These are phyloP conservation scores for Penicillium olsonii DNA, from an alignment of 2,329 filamentous ascomycete species.

Conservation along the genomic window DNA sequence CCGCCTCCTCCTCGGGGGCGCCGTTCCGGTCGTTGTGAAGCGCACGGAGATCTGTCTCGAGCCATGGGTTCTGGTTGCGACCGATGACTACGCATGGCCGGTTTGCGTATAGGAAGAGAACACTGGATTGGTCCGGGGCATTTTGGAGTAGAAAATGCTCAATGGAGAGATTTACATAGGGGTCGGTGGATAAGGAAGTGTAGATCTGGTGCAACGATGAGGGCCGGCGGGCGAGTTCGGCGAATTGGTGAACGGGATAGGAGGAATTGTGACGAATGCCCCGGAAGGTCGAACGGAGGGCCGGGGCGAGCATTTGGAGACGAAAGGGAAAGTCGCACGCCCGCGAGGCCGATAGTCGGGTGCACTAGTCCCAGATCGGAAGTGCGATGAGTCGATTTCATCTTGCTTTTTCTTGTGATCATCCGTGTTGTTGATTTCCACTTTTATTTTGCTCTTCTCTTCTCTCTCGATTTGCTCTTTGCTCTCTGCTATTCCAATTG, in stretches of 20 bases:
- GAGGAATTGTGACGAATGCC: constrained; percentile 33
- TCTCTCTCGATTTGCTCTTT: constrained; percentile 1
- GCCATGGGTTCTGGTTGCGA: constrained; percentile 97
- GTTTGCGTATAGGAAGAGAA: constrained; percentile 89
- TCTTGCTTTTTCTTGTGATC: constrained; percentile 5
- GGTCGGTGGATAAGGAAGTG: constrained; percentile 68
- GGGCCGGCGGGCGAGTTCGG: constrained; percentile 35
- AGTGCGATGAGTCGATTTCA: constrained; percentile 27
- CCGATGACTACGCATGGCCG: constrained; percentile 85
- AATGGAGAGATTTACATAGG: constrained; percentile 88
- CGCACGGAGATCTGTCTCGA: constrained; percentile 75
- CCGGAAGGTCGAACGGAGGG: not conserved
- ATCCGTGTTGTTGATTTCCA: not conserved
- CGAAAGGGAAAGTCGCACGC: not conserved
- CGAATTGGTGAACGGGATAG: constrained; percentile 32
- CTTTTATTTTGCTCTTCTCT: constrained; percentile 8
- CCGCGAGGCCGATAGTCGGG: constrained; percentile 27
- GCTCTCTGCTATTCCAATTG: not conserved
- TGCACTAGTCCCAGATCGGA: constrained; percentile 28
- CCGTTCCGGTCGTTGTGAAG: constrained; percentile 49
- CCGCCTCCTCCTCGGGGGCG: constrained; percentile 31
- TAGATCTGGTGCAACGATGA: constrained; percentile 64
- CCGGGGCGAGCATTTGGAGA: constrained; percentile 29
- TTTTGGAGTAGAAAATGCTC: constrained; percentile 86
- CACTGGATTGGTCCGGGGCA: constrained; percentile 68